These are phyloP conservation scores for Bryopsis sp. DNA, from an alignment of 139 green algal species.

Conservation along the genomic window DNA sequence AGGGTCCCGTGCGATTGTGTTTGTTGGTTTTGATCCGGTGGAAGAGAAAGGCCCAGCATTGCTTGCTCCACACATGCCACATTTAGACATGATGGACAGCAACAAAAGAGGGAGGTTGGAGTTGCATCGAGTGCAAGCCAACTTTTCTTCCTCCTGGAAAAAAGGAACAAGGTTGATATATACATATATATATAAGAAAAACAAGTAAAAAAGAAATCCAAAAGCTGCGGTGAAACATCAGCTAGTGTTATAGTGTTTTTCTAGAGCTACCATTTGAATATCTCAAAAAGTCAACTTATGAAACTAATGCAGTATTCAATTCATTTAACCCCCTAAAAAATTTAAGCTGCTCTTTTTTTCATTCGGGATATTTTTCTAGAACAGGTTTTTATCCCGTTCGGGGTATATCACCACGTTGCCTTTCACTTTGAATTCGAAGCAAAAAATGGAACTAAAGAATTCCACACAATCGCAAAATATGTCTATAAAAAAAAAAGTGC, in stretches of 20 bases:
- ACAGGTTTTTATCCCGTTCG: neutral
- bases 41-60: neutral
- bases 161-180: neutral
- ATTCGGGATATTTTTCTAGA: neutral
- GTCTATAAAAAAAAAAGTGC: neutral
- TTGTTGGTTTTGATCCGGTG: neutral
- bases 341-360: neutral
- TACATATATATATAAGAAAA: neutral
- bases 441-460: neutral
- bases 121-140: neutral
- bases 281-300: neutral
- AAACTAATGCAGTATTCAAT: neutral
- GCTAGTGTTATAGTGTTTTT: neutral
- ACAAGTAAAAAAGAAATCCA: neutral
- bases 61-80: neutral
- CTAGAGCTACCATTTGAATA: neutral
- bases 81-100: neutral
- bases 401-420: neutral
- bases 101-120: neutral
- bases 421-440: neutral
- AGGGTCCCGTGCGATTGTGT: conserved; percentile 3
- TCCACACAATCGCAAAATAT: neutral
- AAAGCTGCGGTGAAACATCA: neutral
- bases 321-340: no score
- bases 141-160: no score